phyloP scores from a whole-genome alignment of 257 asterid genomes.

The Mentha longifolia region DNA sequence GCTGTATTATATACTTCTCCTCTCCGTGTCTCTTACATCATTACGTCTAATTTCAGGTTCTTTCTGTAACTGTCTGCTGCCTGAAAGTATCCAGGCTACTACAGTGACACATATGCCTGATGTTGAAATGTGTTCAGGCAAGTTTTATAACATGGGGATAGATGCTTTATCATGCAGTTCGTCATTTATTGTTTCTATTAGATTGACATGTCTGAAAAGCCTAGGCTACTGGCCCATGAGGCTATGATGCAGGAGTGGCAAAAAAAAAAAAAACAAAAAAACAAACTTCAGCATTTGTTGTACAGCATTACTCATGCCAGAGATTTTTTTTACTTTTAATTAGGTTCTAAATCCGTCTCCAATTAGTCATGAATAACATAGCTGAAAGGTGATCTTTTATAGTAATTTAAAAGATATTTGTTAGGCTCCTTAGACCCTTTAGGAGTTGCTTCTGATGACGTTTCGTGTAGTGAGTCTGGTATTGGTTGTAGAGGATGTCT shows the following conservation, averaged over 20 bases:
- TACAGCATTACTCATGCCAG: background rate
- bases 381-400: background rate
- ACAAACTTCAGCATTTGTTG: background rate
- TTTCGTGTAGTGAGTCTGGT: background rate
- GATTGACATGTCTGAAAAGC: background rate
- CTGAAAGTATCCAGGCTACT: slow-evolving; percentile 78
- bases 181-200: background rate
- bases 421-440: background rate
- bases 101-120: slow-evolving; percentile 65
- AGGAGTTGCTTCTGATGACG: background rate
- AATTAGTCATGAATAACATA: background rate
- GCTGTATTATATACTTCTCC: slow-evolving; percentile 13
- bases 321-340: background rate
- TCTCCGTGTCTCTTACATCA: slow-evolving; percentile 11
- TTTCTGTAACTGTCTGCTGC: slow-evolving; percentile 84
- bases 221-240: too few relatives aligned
- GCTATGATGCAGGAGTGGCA: too few relatives aligned
- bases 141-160: slow-evolving; percentile 28
- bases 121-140: slow-evolving; percentile 64
- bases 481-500: too few relatives aligned
- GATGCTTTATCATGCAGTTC: background rate
- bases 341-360: background rate
- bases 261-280: too few relatives aligned
- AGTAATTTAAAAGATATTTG: background rate
- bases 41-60: slow-evolving; percentile 63